Percentiles rank a stretch among this genome's conserved stretches.
phyloP scores from a whole-genome alignment of 2,329 filamentous ascomycete species.

The Trichoderma sp. region DNA sequence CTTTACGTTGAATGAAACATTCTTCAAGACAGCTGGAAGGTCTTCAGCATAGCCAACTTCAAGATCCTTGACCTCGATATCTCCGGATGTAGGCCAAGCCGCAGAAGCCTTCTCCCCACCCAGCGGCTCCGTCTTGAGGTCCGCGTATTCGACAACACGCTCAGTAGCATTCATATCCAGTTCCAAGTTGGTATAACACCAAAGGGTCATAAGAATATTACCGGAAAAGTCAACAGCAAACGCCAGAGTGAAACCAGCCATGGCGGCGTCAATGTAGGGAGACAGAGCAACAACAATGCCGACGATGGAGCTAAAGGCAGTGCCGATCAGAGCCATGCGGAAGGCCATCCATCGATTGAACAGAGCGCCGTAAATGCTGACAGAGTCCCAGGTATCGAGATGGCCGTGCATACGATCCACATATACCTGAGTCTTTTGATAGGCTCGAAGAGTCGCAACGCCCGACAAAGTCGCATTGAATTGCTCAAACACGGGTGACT shows the following conservation, averaged over 20 bases:
- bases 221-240: constrained; percentile 70
- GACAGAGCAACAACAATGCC: constrained; percentile 62
- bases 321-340: constrained; percentile 68
- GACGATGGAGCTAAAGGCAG: constrained; percentile 64
- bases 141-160: constrained; percentile 71
- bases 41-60: constrained; percentile 71
- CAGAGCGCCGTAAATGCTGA: constrained; percentile 67
- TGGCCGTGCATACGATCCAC: constrained; percentile 66
- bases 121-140: constrained; percentile 64
- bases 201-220: constrained; percentile 63
- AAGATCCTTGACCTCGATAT: constrained; percentile 70
- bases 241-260: constrained; percentile 73
- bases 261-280: constrained; percentile 61
- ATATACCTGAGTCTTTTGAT: constrained; percentile 66
- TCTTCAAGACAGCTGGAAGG: constrained; percentile 67
- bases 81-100: constrained; percentile 72
- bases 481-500: constrained; percentile 77
- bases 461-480: constrained; percentile 72
- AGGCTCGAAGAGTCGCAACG: constrained; percentile 73
- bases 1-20: constrained; percentile 64
- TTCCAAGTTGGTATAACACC: constrained; percentile 68
- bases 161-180: constrained; percentile 78
- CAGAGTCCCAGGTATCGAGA: constrained; percentile 66
- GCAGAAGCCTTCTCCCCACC: constrained; percentile 62
- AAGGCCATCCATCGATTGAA: constrained; percentile 77